These are phyloP conservation scores for Triticum urartu DNA, from an alignment of 176 grass and related monocot genomes.

Conservation along the genomic window DNA sequence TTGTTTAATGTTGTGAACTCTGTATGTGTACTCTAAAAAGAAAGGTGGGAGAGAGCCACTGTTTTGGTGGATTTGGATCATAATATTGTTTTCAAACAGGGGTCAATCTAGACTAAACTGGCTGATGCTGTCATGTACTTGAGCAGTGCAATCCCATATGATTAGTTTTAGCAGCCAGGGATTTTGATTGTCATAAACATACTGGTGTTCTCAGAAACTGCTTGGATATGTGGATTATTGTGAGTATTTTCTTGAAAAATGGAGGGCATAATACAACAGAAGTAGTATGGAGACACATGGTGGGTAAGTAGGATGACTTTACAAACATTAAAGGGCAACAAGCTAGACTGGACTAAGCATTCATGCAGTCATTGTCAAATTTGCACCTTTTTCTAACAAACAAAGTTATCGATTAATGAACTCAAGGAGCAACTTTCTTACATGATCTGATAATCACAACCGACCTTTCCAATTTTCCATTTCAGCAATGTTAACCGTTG, in stretches of 20 bases:
- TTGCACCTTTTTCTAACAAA: not conserved
- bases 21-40: not conserved
- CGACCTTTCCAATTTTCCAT: slow-evolving; percentile 21
- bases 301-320: not conserved
- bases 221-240: not conserved
- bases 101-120: not conserved
- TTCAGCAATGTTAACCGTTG: slow-evolving; percentile 85
- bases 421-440: slow-evolving; percentile 12
- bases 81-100: not conserved
- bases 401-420: not conserved
- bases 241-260: not conserved
- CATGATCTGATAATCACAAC: slow-evolving; percentile 20
- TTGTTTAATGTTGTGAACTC: not conserved
- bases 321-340: not conserved
- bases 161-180: not conserved
- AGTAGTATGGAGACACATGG: not conserved
- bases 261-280: not conserved
- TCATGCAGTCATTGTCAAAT: not conserved
- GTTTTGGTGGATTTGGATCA: not conserved
- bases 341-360: not conserved
- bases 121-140: not conserved
- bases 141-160: not conserved
- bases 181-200: not conserved
- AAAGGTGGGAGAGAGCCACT: not conserved
- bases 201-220: not conserved